Evolutionary conservation across 352 stramenopile genomes (phyloP), one percentile per base, ranked within the genome.

Genomic region (Phytophthora podocarpi): DNA sequence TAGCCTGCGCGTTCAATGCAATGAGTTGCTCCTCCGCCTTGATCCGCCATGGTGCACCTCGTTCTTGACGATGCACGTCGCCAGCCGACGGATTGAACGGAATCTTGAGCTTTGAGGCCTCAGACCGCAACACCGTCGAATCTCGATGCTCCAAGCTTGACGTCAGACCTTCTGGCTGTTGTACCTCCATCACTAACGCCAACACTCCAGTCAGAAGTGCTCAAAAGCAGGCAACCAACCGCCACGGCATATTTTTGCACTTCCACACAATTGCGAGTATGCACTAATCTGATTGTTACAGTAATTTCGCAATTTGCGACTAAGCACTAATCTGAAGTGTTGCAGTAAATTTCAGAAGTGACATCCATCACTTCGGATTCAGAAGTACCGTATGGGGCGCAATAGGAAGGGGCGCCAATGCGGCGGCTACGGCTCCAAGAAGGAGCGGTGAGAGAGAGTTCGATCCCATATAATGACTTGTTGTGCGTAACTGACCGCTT

Each of bases 371-470:
- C 23, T 59, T 58, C 11, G 3, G 31, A 40, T 43, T 20, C n/a
- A n/a, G n/a, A n/a, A n/a, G n/a, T n/a, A n/a, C n/a, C n/a, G 15
- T 16, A 92, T 93, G 83, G 81, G 81, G 0, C 74, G 83, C 36
- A 92, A 92, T 26, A 52, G 73, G 23, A 92, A 92, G 58, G 83
- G 80, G 7, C 72, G 81, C 7, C 83, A 90, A 61, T 91, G 81
- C 64, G 83, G 81, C 21, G 79, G 78, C 65, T 88, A 77, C 45
- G 64, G 64, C 53, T 91, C 79, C 54, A 93, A 93, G 74, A 85
- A 88, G 58, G 81, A 90, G 72, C 67, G 80, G 83, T 78, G 41
- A 5, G 61, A 36, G 11, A 24, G n/a, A n/a, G n/a, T n/a, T n/a
- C n/a, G n/a, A n/a, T n/a, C n/a, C 12, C 20, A 4, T 13, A 3